Conservation (phyloP, 345 rosid species). For the Eucalyptus globulus region DNA sequence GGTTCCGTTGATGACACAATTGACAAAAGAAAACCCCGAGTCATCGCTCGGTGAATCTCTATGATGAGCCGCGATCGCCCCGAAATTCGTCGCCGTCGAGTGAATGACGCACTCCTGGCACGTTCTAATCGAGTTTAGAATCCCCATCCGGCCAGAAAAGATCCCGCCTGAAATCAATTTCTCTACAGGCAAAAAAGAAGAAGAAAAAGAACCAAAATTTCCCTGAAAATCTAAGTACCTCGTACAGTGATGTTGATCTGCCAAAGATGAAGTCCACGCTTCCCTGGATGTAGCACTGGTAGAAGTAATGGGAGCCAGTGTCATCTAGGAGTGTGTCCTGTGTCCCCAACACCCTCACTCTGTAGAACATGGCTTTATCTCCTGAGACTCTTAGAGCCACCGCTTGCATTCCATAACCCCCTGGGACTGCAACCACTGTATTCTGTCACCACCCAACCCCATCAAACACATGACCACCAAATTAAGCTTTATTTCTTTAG, state of each 20-base stretch:
- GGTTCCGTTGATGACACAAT: constrained; percentile 59
- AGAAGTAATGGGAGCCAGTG: constrained; percentile 70
- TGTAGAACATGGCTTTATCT: constrained; percentile 75
- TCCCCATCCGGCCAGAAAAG: background rate
- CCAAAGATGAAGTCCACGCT: constrained; percentile 86
- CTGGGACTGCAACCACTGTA: constrained; percentile 55
- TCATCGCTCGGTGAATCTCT: constrained; percentile 50
- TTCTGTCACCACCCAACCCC: constrained; percentile 37
- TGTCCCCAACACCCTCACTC: constrained; percentile 53
- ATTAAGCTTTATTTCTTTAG: background rate
- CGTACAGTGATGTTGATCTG: constrained; percentile 57
- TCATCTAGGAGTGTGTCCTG: constrained; percentile 92
- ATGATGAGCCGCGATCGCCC: constrained; percentile 88
- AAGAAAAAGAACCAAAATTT: background rate
- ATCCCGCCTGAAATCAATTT: background rate
- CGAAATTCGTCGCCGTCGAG: constrained; percentile 45
- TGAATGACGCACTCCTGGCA: constrained; percentile 56
- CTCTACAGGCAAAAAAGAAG: background rate
- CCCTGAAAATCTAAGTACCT: constrained; percentile 9
- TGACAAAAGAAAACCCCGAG: constrained; percentile 78
- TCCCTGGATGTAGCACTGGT: constrained; percentile 61
- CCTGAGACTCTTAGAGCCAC: constrained; percentile 67
- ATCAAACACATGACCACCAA: background rate
- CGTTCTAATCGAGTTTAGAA: background rate
- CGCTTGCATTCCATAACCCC: constrained; percentile 69